Conservation (phyloP, 2,329 filamentous ascomycete species). For the Davidsoniella eucalypti region DNA sequence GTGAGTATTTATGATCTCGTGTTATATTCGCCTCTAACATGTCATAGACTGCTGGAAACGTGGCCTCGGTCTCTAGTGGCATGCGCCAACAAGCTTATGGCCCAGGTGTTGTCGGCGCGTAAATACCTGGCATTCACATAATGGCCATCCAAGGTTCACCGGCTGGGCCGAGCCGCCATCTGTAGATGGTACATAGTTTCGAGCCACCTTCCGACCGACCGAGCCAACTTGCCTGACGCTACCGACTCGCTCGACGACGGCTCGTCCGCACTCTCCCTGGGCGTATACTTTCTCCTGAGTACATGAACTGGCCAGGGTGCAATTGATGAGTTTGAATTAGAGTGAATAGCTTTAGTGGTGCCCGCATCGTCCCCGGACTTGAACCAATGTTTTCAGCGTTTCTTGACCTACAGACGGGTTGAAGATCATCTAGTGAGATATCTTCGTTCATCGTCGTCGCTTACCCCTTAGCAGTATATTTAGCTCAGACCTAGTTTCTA, state of each 20-base stretch:
- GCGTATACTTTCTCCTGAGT: background rate
- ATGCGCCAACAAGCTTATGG: conserved; percentile 38
- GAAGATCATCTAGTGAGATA: conserved; percentile 2
- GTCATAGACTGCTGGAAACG: conserved; percentile 29
- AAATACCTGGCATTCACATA: conserved; percentile 14
- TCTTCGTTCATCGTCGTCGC: background rate
- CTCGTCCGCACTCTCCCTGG: background rate
- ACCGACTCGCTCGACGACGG: conserved; percentile 5
- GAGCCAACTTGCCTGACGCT: conserved; percentile 10
- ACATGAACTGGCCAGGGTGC: background rate
- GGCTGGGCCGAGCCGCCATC: too few species aligned
- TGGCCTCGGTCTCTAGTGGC: conserved; percentile 26
- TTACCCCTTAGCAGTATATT: conserved; percentile 4
- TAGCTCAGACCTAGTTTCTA: background rate
- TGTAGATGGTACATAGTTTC: background rate
- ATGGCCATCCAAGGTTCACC: too few species aligned
- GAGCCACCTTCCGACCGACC: too few species aligned
- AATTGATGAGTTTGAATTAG: background rate
- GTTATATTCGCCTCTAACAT: conserved; percentile 25
- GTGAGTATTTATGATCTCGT: conserved; percentile 23
- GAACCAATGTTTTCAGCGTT: conserved; percentile 8
- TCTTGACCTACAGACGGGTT: conserved; percentile 2
- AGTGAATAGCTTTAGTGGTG: too few species aligned
- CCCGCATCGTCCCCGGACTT: too few species aligned
- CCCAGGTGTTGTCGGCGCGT: conserved; percentile 41